Conservation (phyloP, 164 flowering plant species). For the Protea cynaroides region DNA sequence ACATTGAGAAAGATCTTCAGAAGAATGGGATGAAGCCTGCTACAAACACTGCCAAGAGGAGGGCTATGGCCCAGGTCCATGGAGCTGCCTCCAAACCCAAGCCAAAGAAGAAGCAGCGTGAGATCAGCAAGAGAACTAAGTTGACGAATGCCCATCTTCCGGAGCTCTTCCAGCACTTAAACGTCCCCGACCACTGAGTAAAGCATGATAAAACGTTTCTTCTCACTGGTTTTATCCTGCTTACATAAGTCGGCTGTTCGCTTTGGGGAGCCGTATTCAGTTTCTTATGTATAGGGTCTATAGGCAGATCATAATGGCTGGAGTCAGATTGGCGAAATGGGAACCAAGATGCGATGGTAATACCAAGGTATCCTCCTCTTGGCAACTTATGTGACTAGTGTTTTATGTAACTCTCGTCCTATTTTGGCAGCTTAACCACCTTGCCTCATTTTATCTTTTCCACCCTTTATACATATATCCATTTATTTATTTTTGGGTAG, state of each 20-base stretch:
- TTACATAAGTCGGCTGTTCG: too few species aligned
- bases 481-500: too few species aligned
- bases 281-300: background rate
- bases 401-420: too few species aligned
- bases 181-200: constrained; percentile 12
- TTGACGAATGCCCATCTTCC: constrained; percentile 48
- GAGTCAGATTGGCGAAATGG: background rate
- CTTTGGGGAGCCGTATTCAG: too few species aligned
- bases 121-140: constrained; percentile 43
- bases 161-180: constrained; percentile 30
- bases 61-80: constrained; percentile 43
- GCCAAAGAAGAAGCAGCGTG: constrained; percentile 38
- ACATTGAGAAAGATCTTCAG: constrained; percentile 52
- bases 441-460: too few species aligned
- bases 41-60: constrained; percentile 47
- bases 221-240: too few species aligned
- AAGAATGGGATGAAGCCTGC: constrained; percentile 58
- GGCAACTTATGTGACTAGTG: too few species aligned
- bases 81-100: constrained; percentile 33
- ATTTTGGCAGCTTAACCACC: too few species aligned
- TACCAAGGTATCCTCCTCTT: too few species aligned
- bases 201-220: too few species aligned
- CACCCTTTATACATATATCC: too few species aligned
- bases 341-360: background rate
- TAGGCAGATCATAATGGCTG: background rate